A percentile compares a stretch with the other conserved stretches of the same genome.
Conservation (phyloP, 2,329 filamentous ascomycete species). For the Paecilomyces sp. region DNA sequence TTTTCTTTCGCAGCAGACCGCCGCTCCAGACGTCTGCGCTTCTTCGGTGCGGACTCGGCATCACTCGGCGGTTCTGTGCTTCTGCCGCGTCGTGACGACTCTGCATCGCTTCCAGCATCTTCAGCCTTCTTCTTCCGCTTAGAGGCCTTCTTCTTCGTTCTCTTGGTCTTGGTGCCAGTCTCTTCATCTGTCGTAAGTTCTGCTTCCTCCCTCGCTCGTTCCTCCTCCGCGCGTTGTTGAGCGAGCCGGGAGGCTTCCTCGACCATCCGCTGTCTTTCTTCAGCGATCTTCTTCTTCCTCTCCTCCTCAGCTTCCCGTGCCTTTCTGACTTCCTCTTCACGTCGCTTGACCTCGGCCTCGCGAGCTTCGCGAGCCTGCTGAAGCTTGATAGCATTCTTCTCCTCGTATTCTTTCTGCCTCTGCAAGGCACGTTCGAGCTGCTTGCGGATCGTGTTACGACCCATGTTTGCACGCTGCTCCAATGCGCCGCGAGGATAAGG, state of each 20-base stretch:
- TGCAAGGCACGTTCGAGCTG: slow-evolving; percentile 82
- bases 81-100: slow-evolving; percentile 16
- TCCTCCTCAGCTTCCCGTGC: slow-evolving; percentile 64
- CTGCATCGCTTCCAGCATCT: slow-evolving; percentile 37
- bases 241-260: slow-evolving; percentile 68
- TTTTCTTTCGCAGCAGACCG: slow-evolving; percentile 37
- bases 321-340: slow-evolving; percentile 68
- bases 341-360: slow-evolving; percentile 69
- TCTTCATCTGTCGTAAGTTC: slow-evolving; percentile 77
- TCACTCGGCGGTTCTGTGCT: slow-evolving; percentile 28
- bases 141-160: slow-evolving; percentile 54
- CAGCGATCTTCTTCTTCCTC: slow-evolving; percentile 71
- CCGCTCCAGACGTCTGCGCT: slow-evolving; percentile 54
- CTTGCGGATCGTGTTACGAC: slow-evolving; percentile 84
- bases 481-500: slow-evolving; percentile 88
- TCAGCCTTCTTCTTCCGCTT: slow-evolving; percentile 57
- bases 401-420: slow-evolving; percentile 83
- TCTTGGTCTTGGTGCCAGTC: slow-evolving; percentile 72
- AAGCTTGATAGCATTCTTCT: slow-evolving; percentile 83
- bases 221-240: slow-evolving; percentile 63
- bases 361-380: slow-evolving; percentile 71
- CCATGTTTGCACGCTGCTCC: slow-evolving; percentile 96
- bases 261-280: slow-evolving; percentile 74
- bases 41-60: slow-evolving; percentile 40
- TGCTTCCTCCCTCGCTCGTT: slow-evolving; percentile 60